These are phyloP conservation scores for Acanthamoeba lugdunensis DNA, from an alignment of 208 protist species.

Conservation along the genomic window DNA sequence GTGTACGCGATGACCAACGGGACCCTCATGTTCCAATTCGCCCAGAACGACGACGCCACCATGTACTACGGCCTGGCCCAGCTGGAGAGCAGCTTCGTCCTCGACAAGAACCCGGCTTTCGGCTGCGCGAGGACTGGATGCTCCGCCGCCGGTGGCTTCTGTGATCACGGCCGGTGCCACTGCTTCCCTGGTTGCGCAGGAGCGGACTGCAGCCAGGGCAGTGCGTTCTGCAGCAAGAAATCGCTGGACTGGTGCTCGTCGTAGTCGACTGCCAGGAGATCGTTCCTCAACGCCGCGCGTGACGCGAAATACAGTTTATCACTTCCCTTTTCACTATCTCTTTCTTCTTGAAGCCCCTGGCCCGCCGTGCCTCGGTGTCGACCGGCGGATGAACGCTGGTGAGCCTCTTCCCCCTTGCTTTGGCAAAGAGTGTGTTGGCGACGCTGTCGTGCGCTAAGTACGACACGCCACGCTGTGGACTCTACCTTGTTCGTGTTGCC, in stretches of 20 bases:
- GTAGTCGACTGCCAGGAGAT: too few relatives aligned
- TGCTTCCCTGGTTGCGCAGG: conserved; percentile 7
- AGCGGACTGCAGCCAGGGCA: background rate
- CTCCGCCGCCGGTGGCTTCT: conserved; percentile 41
- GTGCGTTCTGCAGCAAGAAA: conserved; percentile 31
- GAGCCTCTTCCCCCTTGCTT: too few relatives aligned
- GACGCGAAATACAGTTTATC: too few relatives aligned
- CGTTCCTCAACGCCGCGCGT: too few relatives aligned
- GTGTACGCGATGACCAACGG: conserved; percentile 34
- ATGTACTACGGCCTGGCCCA: conserved; percentile 12
- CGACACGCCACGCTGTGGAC: too few relatives aligned
- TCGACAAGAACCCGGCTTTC: conserved; percentile 14
- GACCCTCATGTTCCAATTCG: conserved; percentile 10
- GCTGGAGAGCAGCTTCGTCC: conserved; percentile 43
- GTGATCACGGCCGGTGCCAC: conserved; percentile 17
- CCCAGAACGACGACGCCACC: conserved; percentile 7
- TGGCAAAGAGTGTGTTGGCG: too few relatives aligned
- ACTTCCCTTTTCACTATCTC: too few relatives aligned
- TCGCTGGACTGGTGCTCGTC: conserved; percentile 21
- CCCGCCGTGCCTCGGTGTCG: too few relatives aligned
- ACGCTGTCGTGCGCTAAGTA: too few relatives aligned
- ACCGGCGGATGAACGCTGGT: too few relatives aligned
- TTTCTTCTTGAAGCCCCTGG: too few relatives aligned
- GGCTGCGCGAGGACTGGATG: conserved; percentile 19
- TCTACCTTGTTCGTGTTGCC: too few relatives aligned